phyloP scores from a whole-genome alignment of 1,284 basidiomycete genomes.

The Microbotryomycetes sp. region DNA sequence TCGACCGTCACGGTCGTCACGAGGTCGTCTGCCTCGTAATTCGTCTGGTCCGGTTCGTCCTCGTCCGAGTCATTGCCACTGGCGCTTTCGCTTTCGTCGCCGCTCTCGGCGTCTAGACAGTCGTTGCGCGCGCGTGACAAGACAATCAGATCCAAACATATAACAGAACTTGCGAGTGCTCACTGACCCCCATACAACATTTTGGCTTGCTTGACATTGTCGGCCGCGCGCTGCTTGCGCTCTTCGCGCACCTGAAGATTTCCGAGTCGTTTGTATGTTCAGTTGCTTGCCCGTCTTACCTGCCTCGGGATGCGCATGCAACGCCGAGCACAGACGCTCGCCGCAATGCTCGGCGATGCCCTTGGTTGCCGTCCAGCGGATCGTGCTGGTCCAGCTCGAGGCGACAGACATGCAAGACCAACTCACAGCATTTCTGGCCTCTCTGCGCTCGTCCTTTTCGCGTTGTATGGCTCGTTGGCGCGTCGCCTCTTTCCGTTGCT shows the following conservation, averaged over 20 bases:
- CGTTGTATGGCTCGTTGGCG: slow-evolving; percentile 25
- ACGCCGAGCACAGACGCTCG: too few relatives aligned
- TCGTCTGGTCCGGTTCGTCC: slow-evolving; percentile 10
- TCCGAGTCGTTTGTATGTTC: neutral
- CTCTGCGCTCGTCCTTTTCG: slow-evolving; percentile 29
- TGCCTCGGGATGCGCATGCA: too few relatives aligned
- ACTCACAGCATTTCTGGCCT: slow-evolving; percentile 25
- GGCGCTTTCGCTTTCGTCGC: neutral
- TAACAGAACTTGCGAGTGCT: neutral
- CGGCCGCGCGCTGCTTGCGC: slow-evolving; percentile 30
- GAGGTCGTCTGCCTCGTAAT: slow-evolving; percentile 19
- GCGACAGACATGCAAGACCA: too few relatives aligned
- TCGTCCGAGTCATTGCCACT: slow-evolving; percentile 5
- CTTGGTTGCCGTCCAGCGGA: too few relatives aligned
- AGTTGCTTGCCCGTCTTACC: too few relatives aligned
- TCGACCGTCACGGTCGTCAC: slow-evolving; percentile 25
- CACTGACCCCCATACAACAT: slow-evolving; percentile 33
- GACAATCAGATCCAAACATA: neutral
- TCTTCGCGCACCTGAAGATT: slow-evolving; percentile 31
- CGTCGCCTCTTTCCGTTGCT: slow-evolving; percentile 55
- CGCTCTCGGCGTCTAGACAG: neutral
- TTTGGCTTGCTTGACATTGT: slow-evolving; percentile 29
- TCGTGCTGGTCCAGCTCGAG: too few relatives aligned
- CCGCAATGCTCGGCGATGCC: too few relatives aligned
- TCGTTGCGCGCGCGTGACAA: neutral